Evolutionary conservation across 2,329 filamentous ascomycete genomes (phyloP), one percentile per base, ranked within the genome.

Genomic region (Aspergillus aculeatus): DNA sequence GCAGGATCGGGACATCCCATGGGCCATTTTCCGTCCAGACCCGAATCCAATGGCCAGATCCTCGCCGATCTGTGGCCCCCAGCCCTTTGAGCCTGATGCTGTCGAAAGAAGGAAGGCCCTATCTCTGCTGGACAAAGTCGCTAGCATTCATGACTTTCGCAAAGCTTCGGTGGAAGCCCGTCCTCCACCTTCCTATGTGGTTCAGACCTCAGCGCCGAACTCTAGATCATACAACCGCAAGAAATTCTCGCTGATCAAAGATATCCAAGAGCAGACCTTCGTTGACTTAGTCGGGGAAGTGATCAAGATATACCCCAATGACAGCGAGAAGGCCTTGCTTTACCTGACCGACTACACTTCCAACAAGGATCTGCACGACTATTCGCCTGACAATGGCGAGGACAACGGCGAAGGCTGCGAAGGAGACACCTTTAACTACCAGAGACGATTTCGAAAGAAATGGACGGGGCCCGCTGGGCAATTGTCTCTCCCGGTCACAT

Each of bases 261-360:
- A 92, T 66, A 75, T 91, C 1, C 68, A 76, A 2, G 76, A 82
- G 0, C 73, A 74, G 14, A 78, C 68, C 0, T 96, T 88, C 69
- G 86, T 83, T 67, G 86, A 96, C 70, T 71, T 96, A 1, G 78
- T 91, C 19, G 92, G 84, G 1, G 84, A 93, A 69, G 85, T 96
- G 2, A 83, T 92, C 50, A 86, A 83, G 64, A 77, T 82, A 0
- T 84, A 79, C 64, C 69, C 76, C 14, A 71, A 67, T 26, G 73
- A 75, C 44, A 67, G 66, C 50, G 80, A 83, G 26, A 83, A 76
- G 58, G 75, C 84, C 12, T 84, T 86, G 5, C 64, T 96, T 0
- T 92, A 92, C 79, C 78, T 96, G 19, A 89, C 90, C 0, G 93
- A 97, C 74, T 96, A 93, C 73, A 96, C 92, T 0, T 77, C 84